These are phyloP conservation scores for Silene uniflora DNA, from an alignment of 148 eudicot species.

Conservation along the genomic window DNA sequence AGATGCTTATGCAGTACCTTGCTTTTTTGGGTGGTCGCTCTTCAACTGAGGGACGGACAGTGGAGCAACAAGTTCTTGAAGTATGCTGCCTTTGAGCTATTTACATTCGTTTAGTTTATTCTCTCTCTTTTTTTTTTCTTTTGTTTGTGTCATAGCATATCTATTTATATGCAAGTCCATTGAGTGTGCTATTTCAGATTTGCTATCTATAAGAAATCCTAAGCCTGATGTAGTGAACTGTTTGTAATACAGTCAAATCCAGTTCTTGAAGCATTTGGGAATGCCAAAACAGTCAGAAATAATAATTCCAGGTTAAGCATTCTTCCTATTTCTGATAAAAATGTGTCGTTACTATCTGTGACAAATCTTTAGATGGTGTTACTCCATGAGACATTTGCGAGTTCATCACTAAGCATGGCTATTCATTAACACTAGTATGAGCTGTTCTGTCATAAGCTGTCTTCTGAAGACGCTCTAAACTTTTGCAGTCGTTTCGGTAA, in stretches of 20 bases:
- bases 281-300: conserved; percentile 98
- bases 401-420: conserved; percentile 9
- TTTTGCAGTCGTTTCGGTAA: conserved; percentile 88
- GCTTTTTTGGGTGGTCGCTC: conserved; percentile 91
- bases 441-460: background rate
- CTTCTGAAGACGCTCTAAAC: conserved; percentile 14
- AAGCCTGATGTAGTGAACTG: conserved; percentile 8
- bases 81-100: conserved; percentile 37
- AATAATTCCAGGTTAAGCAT: conserved; percentile 89
- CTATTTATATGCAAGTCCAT: background rate
- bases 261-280: conserved; percentile 99
- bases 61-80: conserved; percentile 98
- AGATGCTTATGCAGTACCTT: conserved; percentile 97
- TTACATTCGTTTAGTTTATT: background rate
- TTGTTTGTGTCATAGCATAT: background rate
- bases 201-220: background rate
- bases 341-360: background rate
- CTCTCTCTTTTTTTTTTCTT: background rate
- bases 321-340: conserved; percentile 10
- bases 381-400: background rate
- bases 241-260: conserved; percentile 89
- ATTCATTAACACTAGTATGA: background rate
- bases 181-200: background rate
- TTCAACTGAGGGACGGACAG: conserved; percentile 94
- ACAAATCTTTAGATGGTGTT: background rate